phyloP scores from a whole-genome alignment of 2,329 filamentous ascomycete species.

The Penicillium capsulatum region DNA sequence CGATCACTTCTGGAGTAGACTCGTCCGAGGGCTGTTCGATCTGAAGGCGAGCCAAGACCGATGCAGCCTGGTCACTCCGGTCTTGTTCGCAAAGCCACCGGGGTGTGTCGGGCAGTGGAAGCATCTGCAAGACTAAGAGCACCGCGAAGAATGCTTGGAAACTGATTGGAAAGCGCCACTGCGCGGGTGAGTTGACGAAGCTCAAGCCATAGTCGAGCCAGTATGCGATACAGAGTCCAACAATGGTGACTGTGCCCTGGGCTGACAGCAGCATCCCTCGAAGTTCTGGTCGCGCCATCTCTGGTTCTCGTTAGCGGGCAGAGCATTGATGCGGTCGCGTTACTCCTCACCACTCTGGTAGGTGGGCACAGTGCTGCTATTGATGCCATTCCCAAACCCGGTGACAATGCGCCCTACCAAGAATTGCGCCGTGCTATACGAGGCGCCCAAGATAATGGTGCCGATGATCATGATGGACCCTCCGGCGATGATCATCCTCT shows the following conservation, averaged over 20 bases:
- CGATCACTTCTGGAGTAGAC: slow-evolving; percentile 15
- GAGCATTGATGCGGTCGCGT: not conserved
- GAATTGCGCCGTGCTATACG: slow-evolving; percentile 41
- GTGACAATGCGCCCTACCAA: slow-evolving; percentile 47
- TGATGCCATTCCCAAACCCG: slow-evolving; percentile 36
- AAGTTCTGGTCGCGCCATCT: slow-evolving; percentile 18
- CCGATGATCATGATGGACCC: slow-evolving; percentile 45
- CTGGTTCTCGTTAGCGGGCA: slow-evolving; percentile 1
- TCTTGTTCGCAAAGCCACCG: slow-evolving; percentile 35
- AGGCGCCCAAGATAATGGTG: slow-evolving; percentile 40
- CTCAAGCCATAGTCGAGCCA: slow-evolving; percentile 45
- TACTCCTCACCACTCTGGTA: slow-evolving; percentile 18
- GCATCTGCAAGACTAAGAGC: slow-evolving; percentile 34
- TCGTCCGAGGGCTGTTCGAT: slow-evolving; percentile 16
- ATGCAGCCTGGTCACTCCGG: slow-evolving; percentile 29
- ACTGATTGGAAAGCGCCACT: slow-evolving; percentile 45
- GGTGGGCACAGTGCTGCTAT: slow-evolving; percentile 21
- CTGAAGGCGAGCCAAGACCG: slow-evolving; percentile 27
- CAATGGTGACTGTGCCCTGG: slow-evolving; percentile 37
- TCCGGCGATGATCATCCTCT: slow-evolving; percentile 41
- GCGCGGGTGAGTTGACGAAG: slow-evolving; percentile 29
- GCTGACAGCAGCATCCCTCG: slow-evolving; percentile 19
- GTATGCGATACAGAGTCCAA: slow-evolving; percentile 48
- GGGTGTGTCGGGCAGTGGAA: slow-evolving; percentile 39
- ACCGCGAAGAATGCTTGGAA: slow-evolving; percentile 42